Base-by-base conservation (phyloP, 129 eudicot species). In the Silybum marianum region DNA sequence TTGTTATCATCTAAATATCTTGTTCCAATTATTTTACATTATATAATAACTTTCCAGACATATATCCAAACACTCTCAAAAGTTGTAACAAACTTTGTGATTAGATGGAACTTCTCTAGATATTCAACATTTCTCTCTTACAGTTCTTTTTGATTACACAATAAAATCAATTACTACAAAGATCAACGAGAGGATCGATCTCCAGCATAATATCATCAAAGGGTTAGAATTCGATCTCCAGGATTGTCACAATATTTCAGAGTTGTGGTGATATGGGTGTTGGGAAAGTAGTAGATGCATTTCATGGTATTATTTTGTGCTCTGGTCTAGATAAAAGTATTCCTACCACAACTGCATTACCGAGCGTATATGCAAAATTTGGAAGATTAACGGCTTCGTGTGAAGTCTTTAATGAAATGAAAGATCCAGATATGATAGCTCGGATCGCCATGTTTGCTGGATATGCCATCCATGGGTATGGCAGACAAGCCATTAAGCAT, bases 381-480 rank as follows among this genome's bases (percentile, higher is more conserved):
- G 93, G 91, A 73, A 86, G 87, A 58, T 81, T 90, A 70, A 12
- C 4, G 67, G 46, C 78, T 78, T 78, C 90, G 0, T 18, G 25
- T 70, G 85, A 73, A 42, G 30, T 90, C 6, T 88, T 85, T 32
- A 58, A 38, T 19, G 88, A 51, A 71, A 78, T 90, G 46, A 79
- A 82, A 21, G 63, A 78, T 48, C 91, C 84, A 0, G 90, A 89
- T 85, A 82, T 78, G 19, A 84, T 87, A 18, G 87, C 93, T 14
- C 87, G 87, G 86, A 86, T 84, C 0, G 54, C 4, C 18, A 10
- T 44, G 85, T 87, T 89, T 58, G 86, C 93, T 21, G 85, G 87
- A 26, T 87, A 85, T 68, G 81, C 90, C 0, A 60, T 87, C 40
- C 93, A 89, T 69, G 90, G 94, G 73, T 65, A 77, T 84, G 91